Evolutionary conservation across 2,329 filamentous ascomycete species (phyloP).

Genomic region (Pseudogymnoascus sp.): DNA sequence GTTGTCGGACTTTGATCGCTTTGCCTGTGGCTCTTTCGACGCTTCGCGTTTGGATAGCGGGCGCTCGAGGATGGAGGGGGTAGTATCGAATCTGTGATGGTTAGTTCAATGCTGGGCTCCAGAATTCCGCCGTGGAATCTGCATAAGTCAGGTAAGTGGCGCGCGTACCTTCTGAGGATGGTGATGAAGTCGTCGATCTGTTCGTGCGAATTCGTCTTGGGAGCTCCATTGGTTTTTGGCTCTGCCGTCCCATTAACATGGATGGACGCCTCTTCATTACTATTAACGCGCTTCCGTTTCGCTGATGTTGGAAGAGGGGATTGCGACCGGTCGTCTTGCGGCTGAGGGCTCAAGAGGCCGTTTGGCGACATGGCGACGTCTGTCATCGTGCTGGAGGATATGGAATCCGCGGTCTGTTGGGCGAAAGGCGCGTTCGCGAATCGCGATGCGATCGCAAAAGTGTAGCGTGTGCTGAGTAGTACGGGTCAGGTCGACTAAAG

Average conservation of each 20-base stretch:
- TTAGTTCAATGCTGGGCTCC: neutral
- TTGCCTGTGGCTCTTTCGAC: constrained; percentile 46
- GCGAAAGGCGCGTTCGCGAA: constrained; percentile 15
- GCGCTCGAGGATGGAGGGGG: constrained; percentile 47
- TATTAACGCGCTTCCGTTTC: constrained; percentile 53
- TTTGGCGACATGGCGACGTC: constrained; percentile 30
- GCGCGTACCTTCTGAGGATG: constrained; percentile 36
- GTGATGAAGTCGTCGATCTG: constrained; percentile 36
- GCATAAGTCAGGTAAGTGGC: neutral
- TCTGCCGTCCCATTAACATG: constrained; percentile 21
- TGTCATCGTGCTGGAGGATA: constrained; percentile 12
- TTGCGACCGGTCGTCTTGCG: constrained; percentile 21
- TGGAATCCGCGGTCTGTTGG: constrained; percentile 11
- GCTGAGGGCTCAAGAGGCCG: constrained; percentile 33
- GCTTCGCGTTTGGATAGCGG: constrained; percentile 37
- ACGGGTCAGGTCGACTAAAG: neutral
- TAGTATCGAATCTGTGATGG: constrained; percentile 43
- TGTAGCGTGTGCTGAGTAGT: constrained; percentile 1
- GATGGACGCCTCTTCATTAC: constrained; percentile 29
- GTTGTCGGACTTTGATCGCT: constrained; percentile 49
- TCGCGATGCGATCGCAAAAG: constrained; percentile 16
- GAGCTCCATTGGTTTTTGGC: constrained; percentile 17
- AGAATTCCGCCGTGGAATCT: constrained; percentile 16
- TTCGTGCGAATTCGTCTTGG: constrained; percentile 28
- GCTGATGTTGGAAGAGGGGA: constrained; percentile 24